Percentiles rank a stretch among this genome's conserved stretches.
Evolutionary conservation across 1,139 yeast species (phyloP).

Genomic region (Arxiozyma slooffiae): DNA sequence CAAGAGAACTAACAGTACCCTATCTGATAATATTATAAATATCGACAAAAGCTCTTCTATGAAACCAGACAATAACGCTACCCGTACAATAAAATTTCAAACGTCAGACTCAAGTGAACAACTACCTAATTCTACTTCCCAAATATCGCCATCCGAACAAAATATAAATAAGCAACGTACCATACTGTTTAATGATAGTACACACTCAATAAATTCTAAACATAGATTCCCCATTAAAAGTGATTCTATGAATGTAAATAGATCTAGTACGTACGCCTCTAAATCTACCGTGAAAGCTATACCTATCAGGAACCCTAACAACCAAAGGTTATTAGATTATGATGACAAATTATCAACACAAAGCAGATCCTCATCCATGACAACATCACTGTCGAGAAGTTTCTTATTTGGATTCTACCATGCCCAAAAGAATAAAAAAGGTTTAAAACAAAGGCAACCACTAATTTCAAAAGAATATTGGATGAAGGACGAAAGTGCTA

Average conservation of each 20-base stretch:
- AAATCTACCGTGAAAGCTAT: conserved; percentile 29
- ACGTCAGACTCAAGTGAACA: not conserved
- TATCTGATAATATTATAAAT: not conserved
- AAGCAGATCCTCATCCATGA: conserved; percentile 33
- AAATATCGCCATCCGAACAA: not conserved
- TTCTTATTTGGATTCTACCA: conserved; percentile 40
- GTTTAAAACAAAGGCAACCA: conserved; percentile 26
- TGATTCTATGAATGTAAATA: conserved; percentile 17
- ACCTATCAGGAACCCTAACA: conserved; percentile 23
- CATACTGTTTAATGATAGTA: conserved; percentile 3
- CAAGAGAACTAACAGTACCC: not conserved
- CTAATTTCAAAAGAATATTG: conserved; percentile 63
- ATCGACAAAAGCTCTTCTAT: not conserved
- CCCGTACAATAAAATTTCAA: not conserved
- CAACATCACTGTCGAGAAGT: conserved; percentile 34
- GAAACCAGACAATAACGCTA: not conserved
- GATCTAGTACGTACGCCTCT: conserved; percentile 30
- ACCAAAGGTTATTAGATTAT: conserved; percentile 1
- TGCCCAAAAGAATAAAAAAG: conserved; percentile 29
- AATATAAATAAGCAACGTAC: conserved; percentile 1
- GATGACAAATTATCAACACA: conserved; percentile 23
- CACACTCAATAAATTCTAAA: conserved; percentile 10
- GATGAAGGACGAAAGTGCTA: conserved; percentile 86
- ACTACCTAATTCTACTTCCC: not conserved
- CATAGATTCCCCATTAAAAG: conserved; percentile 18